Conservation (phyloP, 306 rosid genomes). For the Dicorynia guianensis region DNA sequence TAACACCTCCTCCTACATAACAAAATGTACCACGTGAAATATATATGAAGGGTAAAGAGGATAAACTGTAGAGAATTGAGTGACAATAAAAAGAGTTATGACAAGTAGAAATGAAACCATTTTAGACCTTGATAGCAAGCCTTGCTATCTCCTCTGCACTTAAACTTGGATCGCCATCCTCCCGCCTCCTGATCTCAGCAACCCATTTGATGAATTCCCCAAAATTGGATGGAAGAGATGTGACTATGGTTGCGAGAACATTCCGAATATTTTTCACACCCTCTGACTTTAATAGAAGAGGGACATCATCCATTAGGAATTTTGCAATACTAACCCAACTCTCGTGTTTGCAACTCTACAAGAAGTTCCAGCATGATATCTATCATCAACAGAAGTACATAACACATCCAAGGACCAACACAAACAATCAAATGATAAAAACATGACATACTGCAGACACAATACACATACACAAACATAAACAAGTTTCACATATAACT, state of each 20-base stretch:
- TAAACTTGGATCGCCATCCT: conserved; percentile 72
- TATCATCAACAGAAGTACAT: conserved; percentile 32
- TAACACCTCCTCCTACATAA: conserved; percentile 78
- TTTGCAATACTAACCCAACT: conserved; percentile 84
- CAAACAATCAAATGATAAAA: conserved; percentile 32
- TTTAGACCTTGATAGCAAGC: conserved; percentile 73
- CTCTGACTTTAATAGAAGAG: conserved; percentile 74
- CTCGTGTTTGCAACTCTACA: conserved; percentile 98
- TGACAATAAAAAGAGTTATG: conserved; percentile 23
- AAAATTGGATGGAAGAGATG: conserved; percentile 82
- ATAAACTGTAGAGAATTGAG: conserved; percentile 14
- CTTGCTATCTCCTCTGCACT: conserved; percentile 91
- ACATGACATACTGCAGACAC: neutral
- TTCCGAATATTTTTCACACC: conserved; percentile 62
- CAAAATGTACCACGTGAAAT: conserved; percentile 29
- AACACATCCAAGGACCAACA: conserved; percentile 22
- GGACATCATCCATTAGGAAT: conserved; percentile 79
- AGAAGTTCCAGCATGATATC: conserved; percentile 32
- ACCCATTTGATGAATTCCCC: conserved; percentile 91
- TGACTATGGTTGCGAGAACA: conserved; percentile 64
- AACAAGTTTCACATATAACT: neutral
- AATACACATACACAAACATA: neutral
- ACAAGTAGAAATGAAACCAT: conserved; percentile 32
- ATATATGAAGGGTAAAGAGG: neutral
- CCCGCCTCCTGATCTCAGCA: conserved; percentile 88